Base-by-base conservation (phyloP, 768 basidiomycete species). In the Tricholoma bakamatsutake region DNA sequence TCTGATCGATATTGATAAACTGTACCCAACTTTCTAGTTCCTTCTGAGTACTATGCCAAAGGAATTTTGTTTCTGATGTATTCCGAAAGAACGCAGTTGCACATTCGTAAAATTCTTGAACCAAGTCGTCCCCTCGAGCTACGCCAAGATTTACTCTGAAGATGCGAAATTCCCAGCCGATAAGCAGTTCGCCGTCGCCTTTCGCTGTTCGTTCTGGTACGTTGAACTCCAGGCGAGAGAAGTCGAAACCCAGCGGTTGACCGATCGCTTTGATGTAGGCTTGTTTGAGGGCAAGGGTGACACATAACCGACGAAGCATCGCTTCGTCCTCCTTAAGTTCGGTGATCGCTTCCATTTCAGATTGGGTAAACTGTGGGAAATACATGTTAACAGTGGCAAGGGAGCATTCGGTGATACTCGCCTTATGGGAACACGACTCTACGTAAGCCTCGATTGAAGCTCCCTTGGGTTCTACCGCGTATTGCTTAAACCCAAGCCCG, bases 91-190 rank as follows among this genome's bases (percentile, higher is more conserved):
- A 90, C 2, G 88, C 89, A 46, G 80, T 81, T 4, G 84, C 87
- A 65, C 89, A 91, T 65, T 88, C 84, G 63, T 91, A 91, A 45
- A 76, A 69, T 68, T 91, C 87, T 59, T 83, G 78, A 40, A 82
- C 73, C 40, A 88, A 71, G 27, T 76, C 62, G 12, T 79, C 79
- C 33, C 75, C 69, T 7, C 85, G 77, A 11, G 81, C 80, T 2
- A 90, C 84, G 13, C 86, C 88, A 13, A 92, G 78, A 53, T 82
- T 80, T 12, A 87, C 81, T 55, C 79, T 80, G 79, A 88, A 93
- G 40, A 93, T 73, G 7, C 91, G 81, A 69, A 93, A 92, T 67
- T 93, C 91, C 91, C 91, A 93, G 0, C 91, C 91, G 17, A 77
- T 75, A 0, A 93, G 74, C 1, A 81, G 79, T 43, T 81, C 79